These are phyloP conservation scores for Fusarium bactridioides DNA, from an alignment of 2,329 filamentous ascomycete genomes.

Conservation along the genomic window DNA sequence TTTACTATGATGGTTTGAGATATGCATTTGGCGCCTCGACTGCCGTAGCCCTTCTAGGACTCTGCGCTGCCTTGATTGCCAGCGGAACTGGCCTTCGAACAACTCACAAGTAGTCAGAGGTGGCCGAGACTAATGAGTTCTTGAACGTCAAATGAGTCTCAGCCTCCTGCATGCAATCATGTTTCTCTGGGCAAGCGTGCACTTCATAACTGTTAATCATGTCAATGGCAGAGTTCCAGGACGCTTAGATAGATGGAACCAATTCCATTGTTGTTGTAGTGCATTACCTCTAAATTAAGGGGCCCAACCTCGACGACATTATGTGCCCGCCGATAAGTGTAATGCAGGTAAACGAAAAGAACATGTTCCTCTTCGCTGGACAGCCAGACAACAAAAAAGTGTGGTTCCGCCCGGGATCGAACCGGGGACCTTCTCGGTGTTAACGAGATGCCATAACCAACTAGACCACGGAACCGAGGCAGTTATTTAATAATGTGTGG, in stretches of 20 bases:
- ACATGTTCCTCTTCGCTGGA: not conserved
- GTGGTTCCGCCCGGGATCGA: conserved; percentile 11
- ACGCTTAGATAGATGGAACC: not conserved
- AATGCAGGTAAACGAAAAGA: not conserved
- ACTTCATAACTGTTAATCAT: not conserved
- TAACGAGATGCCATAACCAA: conserved; percentile 17
- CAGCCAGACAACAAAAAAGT: not conserved
- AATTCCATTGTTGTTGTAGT: not conserved
- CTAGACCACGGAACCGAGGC: conserved; percentile 38
- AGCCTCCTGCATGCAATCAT: not conserved
- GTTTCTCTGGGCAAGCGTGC: not conserved
- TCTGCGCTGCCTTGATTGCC: conserved; percentile 44
- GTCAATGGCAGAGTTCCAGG: not conserved
- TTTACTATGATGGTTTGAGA: conserved; percentile 67
- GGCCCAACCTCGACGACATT: not conserved
- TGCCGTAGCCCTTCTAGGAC: conserved; percentile 56
- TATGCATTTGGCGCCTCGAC: conserved; percentile 66
- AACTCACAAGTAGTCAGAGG: conserved; percentile 25
- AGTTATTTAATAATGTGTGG: too few relatives aligned
- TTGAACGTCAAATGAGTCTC: not conserved
- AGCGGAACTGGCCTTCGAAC: conserved; percentile 44
- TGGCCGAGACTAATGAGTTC: not conserved
- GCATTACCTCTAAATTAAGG: not conserved
- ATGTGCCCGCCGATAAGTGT: not conserved
- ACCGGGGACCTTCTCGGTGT: conserved; percentile 15